Base-by-base conservation (phyloP, 1,284 basidiomycete genomes). In the Sanguinoderma infundibulare region DNA sequence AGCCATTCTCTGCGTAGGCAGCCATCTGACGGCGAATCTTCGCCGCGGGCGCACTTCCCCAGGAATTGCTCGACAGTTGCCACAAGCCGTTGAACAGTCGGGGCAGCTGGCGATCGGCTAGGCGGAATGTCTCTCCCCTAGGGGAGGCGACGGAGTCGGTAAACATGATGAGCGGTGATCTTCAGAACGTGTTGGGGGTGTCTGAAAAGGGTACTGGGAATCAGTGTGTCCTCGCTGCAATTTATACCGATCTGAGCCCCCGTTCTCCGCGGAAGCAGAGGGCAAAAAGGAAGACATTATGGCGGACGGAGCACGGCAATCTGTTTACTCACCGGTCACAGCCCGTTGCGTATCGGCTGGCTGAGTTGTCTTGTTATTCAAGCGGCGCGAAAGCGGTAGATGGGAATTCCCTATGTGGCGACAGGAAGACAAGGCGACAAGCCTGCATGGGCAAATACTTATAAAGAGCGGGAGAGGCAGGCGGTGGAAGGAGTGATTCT, bases 1-100 rank as follows among this genome's bases (percentile, higher is more conserved):
- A 92, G 15, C 91, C 91, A 28, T 79, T 76, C 36, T 86, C 81
- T 56, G 84, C 82, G 69, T 91, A 85, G 35, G 79, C 81, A 17
- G 73, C 77, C 90, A 93, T 92, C 46, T 83, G 85, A 62, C 83
- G 78, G 59, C 86, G 85, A 62, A 94, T 83, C 72, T 85, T 87
- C 26, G 81, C 69, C 2, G 85, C 84, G 0, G 89, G 79, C 0
- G 89, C 89, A 52, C 84, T 89, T 17, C 92, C 91, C 91, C 91
- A 94, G 1, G 90, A 90, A 55, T 88, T 89, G 72, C 87, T 88
- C 15, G 91, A 92, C 38, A 94, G 83, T 67, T 94, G 92, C 91
- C 91, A 94, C 8, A 94, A 82, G 8, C 91, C 91, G 9, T 83
- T 86, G 84, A 87, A 92, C 51, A 94, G 73, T 55, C 91, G 85